phyloP scores from a whole-genome alignment of 1,139 yeast species.

The Taphrina pruni region DNA sequence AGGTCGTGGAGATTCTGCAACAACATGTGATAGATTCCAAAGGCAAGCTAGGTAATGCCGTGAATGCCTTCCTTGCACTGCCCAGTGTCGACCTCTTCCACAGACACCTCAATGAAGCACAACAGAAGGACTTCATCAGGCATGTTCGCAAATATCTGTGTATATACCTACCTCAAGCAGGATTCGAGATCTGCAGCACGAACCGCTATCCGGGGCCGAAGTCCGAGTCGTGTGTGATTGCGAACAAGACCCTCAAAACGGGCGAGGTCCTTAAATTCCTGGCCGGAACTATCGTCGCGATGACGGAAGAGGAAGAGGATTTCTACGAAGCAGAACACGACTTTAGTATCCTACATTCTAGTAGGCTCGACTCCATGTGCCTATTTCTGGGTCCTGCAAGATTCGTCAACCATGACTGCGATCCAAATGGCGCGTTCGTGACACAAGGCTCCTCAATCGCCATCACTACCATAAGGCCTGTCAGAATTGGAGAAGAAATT shows the following conservation, averaged over 20 bases:
- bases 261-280: constrained; percentile 54
- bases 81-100: constrained; percentile 51
- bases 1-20: constrained; percentile 29
- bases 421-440: constrained; percentile 55
- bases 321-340: constrained; percentile 54
- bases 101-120: constrained; percentile 47
- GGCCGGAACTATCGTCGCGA: constrained; percentile 54
- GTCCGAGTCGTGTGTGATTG: constrained; percentile 56
- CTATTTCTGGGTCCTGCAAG: constrained; percentile 60
- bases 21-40: constrained; percentile 32
- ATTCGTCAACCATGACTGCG: constrained; percentile 59
- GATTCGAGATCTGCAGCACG: constrained; percentile 56
- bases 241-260: constrained; percentile 50
- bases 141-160: constrained; percentile 54
- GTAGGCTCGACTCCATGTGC: constrained; percentile 52
- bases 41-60: constrained; percentile 47
- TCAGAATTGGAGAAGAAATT: constrained; percentile 57
- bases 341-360: constrained; percentile 56
- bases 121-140: constrained; percentile 52
- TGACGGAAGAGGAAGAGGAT: constrained; percentile 47
- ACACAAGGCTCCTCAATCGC: constrained; percentile 50
- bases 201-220: constrained; percentile 53
- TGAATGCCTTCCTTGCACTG: constrained; percentile 49
- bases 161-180: constrained; percentile 53
- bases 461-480: constrained; percentile 52